Percentiles rank a stretch among this genome's conserved stretches.
phyloP scores from a whole-genome alignment of 164 flowering plant genomes.

The Stephania japonica region DNA sequence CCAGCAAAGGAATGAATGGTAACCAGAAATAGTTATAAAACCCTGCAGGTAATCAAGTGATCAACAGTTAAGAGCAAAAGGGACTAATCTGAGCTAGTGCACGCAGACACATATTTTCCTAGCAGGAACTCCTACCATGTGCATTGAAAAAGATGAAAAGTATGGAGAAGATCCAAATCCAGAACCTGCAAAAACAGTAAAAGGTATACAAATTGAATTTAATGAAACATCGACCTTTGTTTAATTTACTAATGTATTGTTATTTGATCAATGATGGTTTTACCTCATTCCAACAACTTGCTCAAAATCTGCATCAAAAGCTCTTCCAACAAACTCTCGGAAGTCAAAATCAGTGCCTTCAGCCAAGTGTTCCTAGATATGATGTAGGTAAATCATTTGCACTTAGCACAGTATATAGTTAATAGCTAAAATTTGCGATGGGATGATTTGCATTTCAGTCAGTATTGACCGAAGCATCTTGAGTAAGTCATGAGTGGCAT shows the following conservation, averaged over 20 bases:
- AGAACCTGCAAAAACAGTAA: slow-evolving; percentile 34
- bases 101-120: background rate
- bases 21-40: slow-evolving; percentile 51
- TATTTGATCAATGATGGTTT: background rate
- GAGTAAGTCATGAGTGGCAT: background rate
- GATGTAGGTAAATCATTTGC: background rate
- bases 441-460: background rate
- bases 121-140: slow-evolving; percentile 27
- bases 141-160: slow-evolving; percentile 59
- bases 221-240: background rate
- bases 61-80: background rate
- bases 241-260: background rate
- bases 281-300: slow-evolving; percentile 66
- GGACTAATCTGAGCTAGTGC: background rate
- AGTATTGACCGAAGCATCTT: background rate
- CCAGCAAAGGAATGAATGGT: slow-evolving; percentile 56
- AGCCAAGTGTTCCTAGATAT: slow-evolving; percentile 42
- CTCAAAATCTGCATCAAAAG: slow-evolving; percentile 52
- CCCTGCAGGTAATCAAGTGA: slow-evolving; percentile 28
- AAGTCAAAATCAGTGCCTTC: slow-evolving; percentile 40
- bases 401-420: background rate
- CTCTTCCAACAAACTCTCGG: slow-evolving; percentile 53
- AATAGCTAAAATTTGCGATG: background rate
- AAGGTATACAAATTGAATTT: background rate
- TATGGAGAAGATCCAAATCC: slow-evolving; percentile 57